These are phyloP conservation scores for Alliaria petiolata DNA, from an alignment of 345 rosid genomes.

Conservation along the genomic window DNA sequence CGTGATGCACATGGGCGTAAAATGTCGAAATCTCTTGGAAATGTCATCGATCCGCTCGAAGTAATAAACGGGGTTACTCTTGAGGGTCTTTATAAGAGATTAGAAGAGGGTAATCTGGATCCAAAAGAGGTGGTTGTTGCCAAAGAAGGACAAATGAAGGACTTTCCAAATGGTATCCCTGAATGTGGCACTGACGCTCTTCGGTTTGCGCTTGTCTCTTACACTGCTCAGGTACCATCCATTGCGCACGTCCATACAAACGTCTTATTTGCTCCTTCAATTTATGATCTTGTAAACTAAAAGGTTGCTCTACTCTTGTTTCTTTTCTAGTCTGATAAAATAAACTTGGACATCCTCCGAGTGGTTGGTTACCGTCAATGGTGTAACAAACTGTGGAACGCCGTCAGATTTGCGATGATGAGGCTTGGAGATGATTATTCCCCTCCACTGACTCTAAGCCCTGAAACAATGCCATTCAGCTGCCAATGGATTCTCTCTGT, in stretches of 20 bases:
- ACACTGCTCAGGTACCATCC: constrained; percentile 83
- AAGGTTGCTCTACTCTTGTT: not conserved
- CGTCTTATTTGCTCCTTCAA: not conserved
- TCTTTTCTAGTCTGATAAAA: constrained; percentile 77
- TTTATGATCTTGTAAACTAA: constrained; percentile 1
- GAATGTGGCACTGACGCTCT: constrained; percentile 99
- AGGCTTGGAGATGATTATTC: constrained; percentile 66
- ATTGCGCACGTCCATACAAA: not conserved
- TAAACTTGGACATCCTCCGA: constrained; percentile 91
- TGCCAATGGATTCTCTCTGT: constrained; percentile 91
- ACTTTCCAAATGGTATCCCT: constrained; percentile 86
- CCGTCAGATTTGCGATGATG: constrained; percentile 93
- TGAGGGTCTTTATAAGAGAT: constrained; percentile 77
- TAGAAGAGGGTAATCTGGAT: constrained; percentile 86
- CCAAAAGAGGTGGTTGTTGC: constrained; percentile 60
- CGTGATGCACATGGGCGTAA: constrained; percentile 98
- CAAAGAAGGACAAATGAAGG: constrained; percentile 73
- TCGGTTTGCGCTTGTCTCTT: constrained; percentile 90
- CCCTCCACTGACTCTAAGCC: constrained; percentile 47
- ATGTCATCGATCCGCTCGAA: constrained; percentile 93
- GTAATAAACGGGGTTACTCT: constrained; percentile 81
- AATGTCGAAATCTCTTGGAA: constrained; percentile 93
- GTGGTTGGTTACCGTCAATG: constrained; percentile 99
- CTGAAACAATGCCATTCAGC: constrained; percentile 60
- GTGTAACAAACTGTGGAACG: constrained; percentile 99